phyloP scores from a whole-genome alignment of 2,329 filamentous ascomycete genomes.

The Alternaria consortialis region DNA sequence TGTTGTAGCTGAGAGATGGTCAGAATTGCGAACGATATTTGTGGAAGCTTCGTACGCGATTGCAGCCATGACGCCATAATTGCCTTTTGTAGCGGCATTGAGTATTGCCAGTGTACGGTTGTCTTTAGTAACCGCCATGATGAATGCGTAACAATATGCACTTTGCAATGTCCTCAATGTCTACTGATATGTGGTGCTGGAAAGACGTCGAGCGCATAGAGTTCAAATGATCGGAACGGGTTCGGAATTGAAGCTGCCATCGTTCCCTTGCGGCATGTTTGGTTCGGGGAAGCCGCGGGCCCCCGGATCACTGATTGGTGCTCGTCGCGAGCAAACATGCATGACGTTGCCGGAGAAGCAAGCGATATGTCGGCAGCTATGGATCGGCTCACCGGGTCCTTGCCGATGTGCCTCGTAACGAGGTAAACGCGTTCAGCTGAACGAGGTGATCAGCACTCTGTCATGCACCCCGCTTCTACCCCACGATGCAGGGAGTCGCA shows the following conservation, averaged over 20 bases:
- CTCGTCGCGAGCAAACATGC: constrained; percentile 14
- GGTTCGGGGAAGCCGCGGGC: constrained; percentile 8
- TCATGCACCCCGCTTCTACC: constrained; percentile 23
- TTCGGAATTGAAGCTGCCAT: neutral
- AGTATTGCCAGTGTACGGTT: constrained; percentile 59
- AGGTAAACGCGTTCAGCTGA: constrained; percentile 16
- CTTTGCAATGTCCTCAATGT: neutral
- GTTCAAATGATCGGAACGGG: constrained; percentile 8
- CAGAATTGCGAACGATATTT: neutral
- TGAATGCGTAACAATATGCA: neutral
- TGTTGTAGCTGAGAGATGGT: constrained; percentile 39
- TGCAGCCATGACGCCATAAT: constrained; percentile 66
- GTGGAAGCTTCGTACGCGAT: constrained; percentile 37
- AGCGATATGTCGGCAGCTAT: neutral
- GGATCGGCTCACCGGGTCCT: neutral
- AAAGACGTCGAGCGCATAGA: neutral
- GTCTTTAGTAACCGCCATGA: constrained; percentile 27
- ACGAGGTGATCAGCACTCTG: neutral
- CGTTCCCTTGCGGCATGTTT: neutral
- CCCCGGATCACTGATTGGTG: constrained; percentile 13
- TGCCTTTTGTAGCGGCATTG: constrained; percentile 62
- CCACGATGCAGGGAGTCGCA: constrained; percentile 10
- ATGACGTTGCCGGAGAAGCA: neutral
- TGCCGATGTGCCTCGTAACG: constrained; percentile 30
- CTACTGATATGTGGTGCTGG: neutral